Evolutionary conservation across 225 moss, liverwort and hornwort species (phyloP).

Genomic region (Marchantia paleacea): DNA sequence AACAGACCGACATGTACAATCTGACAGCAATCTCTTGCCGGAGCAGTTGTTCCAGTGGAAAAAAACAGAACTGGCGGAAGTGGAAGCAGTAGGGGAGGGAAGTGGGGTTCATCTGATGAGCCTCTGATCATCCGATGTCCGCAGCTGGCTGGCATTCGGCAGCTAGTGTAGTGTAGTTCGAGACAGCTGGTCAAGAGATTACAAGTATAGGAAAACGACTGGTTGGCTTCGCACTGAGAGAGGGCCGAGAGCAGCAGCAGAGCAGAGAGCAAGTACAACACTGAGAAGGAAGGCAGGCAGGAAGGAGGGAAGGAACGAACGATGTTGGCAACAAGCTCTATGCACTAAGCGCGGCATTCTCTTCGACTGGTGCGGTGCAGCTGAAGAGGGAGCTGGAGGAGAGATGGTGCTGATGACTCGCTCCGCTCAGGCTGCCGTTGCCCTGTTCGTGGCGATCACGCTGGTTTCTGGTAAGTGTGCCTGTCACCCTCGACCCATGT

Average conservation of each 20-base stretch:
- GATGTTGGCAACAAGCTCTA: neutral
- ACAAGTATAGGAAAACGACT: neutral
- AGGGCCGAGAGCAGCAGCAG: too few species aligned
- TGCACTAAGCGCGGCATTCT: neutral
- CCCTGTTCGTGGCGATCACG: constrained; percentile 8
- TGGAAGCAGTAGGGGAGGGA: neutral
- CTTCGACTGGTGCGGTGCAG: neutral
- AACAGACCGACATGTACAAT: neutral
- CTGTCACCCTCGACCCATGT: neutral
- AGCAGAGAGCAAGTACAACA: neutral
- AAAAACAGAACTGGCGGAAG: neutral
- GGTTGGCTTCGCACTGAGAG: neutral
- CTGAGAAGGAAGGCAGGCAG: neutral
- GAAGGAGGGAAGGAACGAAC: too few species aligned
- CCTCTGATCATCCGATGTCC: neutral
- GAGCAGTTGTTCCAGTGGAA: neutral
- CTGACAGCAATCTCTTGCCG: neutral
- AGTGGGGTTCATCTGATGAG: too few species aligned
- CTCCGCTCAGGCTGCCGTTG: neutral
- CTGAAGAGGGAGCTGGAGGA: neutral
- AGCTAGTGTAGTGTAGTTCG: neutral
- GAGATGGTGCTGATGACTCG: constrained; percentile 6
- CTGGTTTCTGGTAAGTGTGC: constrained; percentile 9
- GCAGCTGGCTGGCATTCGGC: constrained; percentile 3
- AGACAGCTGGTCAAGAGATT: constrained; percentile 3